These are phyloP conservation scores for Colletotrichum sublineola DNA, from an alignment of 2,329 filamentous ascomycete species.

Conservation along the genomic window DNA sequence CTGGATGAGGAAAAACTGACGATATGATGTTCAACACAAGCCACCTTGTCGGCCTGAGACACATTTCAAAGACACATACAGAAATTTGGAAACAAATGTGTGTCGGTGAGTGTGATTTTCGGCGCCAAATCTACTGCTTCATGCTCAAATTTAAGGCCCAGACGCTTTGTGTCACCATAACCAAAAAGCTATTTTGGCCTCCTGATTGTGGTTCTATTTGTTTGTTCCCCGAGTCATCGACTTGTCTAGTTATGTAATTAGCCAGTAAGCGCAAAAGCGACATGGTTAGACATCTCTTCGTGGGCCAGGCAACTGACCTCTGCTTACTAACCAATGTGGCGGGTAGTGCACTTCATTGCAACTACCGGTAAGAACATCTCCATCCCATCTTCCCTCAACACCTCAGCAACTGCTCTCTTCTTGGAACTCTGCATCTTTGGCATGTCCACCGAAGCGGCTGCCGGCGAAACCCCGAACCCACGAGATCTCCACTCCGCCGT, in stretches of 20 bases:
- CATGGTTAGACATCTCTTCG: not conserved
- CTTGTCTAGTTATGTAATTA: not conserved
- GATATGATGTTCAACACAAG: not conserved
- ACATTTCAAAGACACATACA: not conserved
- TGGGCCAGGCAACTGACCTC: not conserved
- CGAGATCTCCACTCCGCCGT: slow-evolving; percentile 57
- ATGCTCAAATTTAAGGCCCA: not conserved
- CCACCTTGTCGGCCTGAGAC: not conserved
- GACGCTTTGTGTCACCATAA: not conserved
- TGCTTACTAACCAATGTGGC: not conserved
- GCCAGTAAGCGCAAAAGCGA: not conserved
- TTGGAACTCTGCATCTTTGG: slow-evolving; percentile 8
- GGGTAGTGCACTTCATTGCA: not conserved
- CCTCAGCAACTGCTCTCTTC: not conserved
- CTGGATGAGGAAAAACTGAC: not conserved
- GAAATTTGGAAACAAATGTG: not conserved
- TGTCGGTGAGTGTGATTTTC: not conserved
- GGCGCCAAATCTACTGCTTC: too few species aligned
- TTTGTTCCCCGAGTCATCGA: not conserved
- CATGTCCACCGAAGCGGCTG: slow-evolving; percentile 33
- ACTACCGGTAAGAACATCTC: not conserved
- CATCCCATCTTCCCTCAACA: not conserved
- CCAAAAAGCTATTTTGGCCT: not conserved
- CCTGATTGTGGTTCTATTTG: not conserved
- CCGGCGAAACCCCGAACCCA: slow-evolving; percentile 38